Evolutionary conservation across 1,139 yeast genomes (phyloP), one percentile per base, ranked within the genome.

Genomic region (Nematodospora anomalae): DNA sequence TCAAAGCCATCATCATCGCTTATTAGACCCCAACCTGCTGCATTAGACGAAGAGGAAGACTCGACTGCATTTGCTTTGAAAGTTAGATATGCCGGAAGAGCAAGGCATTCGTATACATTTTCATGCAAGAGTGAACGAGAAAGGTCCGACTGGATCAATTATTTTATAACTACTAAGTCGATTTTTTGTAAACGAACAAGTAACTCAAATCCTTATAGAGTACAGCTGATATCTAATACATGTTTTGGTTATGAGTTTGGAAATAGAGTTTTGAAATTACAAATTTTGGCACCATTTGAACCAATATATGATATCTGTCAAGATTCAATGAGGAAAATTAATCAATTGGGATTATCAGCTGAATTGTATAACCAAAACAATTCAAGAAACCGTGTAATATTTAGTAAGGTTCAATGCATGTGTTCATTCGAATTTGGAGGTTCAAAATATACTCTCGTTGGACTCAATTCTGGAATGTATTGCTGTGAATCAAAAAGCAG

Each of bases 161-260:
- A 75, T 4, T 71, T 86, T 25, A 63, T 72, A 26, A 58, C 61
- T 9, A 83, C 89, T 11, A 79, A 83, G 45, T 59, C 74, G 10
- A 72, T 69, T 18, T 67, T 79, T 38, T 74, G 76, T 35, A 63
- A 64, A 12, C 53, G 74, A 21, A 67, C 71, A 16, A 55, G 64
- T 15, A 66, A 60, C 20, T 57, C 71, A 0, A 85, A 77, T 42
- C 83, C 88, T 0, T 83, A 81, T 51, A 52, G 64, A 7, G 54
- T 84, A 16, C 60, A 64, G 23, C 67, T 77, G 9, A 55, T 87
- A 8, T 68, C 85, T 6, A 82, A 80, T 46, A 67, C 76, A 21
- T 74, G 74, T 37, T 86, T 86, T 60, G 83, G 80, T 1, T 85
- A 83, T 54, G 85, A 80, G 14, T 71, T 67, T 5, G 59, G 67